Evolutionary conservation across 1,139 yeast species (phyloP), one percentile per base, ranked within the genome.

Genomic region (Yamadazyma atlantica): DNA sequence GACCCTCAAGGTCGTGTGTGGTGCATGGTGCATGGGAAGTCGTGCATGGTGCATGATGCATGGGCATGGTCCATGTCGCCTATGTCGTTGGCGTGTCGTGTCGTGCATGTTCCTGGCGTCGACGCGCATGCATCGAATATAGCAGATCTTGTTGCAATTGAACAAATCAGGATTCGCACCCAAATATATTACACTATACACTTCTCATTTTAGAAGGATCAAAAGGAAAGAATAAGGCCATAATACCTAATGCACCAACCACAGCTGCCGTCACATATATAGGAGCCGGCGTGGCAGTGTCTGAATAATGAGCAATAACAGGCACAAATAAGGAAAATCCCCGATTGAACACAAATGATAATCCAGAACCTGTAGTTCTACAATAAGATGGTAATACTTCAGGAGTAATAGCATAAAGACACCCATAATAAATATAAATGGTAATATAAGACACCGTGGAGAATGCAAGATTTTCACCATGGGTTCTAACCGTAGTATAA

Each of bases 191-290:
- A n/a, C n/a, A n/a, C 34, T 43, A 48, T 9, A 54, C 58, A 28
- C 51, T 53, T 39, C 57, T 45, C 32, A 52, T 43, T 36, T 51
- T 51, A 16, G 48, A 40, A 26, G 80, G 80, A 47, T 75, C 82
- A 45, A 62, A 75, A 3, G 81, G 82, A 39, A 76, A 60, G 32
- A 62, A 50, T 29, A 67, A 48, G 1, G 78, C 69, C 13, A 73
- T 43, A 13, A 72, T 34, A 1, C 75, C 76, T 34, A 72, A 53
- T 9, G 56, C 56, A 4, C 78, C 77, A 43, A 73, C 70, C 42
- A 71, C 57, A 1, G 78, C 79, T 22, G 82, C 84, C 57, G 79
- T 71, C n/a, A 77, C 76, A 70, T 77, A 78, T 37, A 78, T 73
- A 2, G 83, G 82, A 24, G 69, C 72, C 10, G 70, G 41, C 4